Percentiles rank a stretch among this genome's conserved stretches.
Evolutionary conservation across 768 basidiomycete genomes (phyloP).

Genomic region (Boletus pseudopeckii): DNA sequence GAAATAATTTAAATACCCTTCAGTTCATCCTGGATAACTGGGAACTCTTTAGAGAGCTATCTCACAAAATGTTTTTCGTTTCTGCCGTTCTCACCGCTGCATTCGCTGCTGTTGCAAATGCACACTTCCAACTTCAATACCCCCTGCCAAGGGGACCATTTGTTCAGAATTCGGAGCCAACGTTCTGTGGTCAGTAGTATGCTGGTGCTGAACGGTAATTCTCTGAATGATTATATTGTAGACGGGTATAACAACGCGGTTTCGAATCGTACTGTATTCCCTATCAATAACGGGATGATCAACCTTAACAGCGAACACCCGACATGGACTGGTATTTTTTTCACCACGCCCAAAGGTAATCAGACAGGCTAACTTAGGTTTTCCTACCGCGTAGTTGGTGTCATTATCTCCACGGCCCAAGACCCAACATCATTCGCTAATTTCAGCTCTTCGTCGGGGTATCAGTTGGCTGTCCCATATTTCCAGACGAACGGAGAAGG

Average conservation of each 20-base stretch:
- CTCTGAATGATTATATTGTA: slow-evolving; percentile 25
- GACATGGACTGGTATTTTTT: slow-evolving; percentile 47
- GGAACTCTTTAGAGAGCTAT: not conserved
- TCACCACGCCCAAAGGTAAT: not conserved
- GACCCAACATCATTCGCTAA: slow-evolving; percentile 62
- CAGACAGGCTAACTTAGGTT: not conserved
- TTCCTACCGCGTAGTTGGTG: slow-evolving; percentile 40
- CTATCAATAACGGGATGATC: slow-evolving; percentile 60
- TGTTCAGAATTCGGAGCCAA: slow-evolving; percentile 51
- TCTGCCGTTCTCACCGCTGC: slow-evolving; percentile 35
- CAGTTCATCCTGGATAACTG: not conserved
- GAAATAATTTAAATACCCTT: slow-evolving; percentile 8
- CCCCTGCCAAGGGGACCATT: slow-evolving; percentile 73
- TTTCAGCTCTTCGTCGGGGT: slow-evolving; percentile 47
- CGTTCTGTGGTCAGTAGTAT: slow-evolving; percentile 60
- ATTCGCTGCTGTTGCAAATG: slow-evolving; percentile 45
- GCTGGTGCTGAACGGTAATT: not conserved
- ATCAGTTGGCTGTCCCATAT: slow-evolving; percentile 43
- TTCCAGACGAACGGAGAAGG: slow-evolving; percentile 56
- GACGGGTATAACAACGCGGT: slow-evolving; percentile 59
- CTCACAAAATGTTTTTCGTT: slow-evolving; percentile 33
- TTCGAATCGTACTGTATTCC: slow-evolving; percentile 64
- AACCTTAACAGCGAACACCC: slow-evolving; percentile 65
- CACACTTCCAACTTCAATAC: slow-evolving; percentile 81
- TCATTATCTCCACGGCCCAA: slow-evolving; percentile 50